Evolutionary conservation across 1,139 yeast genomes (phyloP), one percentile per base, ranked within the genome.

Genomic region (Sugiyamaella neomexicana): DNA sequence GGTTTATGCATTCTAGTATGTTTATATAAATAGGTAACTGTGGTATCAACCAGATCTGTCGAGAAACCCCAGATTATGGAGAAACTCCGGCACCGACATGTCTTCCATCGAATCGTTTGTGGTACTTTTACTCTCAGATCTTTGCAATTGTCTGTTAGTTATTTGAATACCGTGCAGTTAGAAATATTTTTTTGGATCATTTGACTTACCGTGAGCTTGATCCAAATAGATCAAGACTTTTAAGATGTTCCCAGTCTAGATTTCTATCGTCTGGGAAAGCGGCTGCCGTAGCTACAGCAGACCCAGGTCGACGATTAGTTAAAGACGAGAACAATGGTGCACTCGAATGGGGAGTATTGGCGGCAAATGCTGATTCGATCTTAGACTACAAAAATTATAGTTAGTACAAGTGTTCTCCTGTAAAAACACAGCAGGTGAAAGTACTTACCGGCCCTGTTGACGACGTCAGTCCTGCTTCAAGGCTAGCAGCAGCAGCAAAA

Each of bases 71-170:
- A 56, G 36, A 39, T 56, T 56, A 41, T 56, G 57, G 8, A 56
- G 55, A 23, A 56, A 56, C 25, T 56, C 59, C 5, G 59, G 59
- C 9, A 56, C 54, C 25, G 52, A 42, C 50, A 50, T 50, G 38
- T 42, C 45, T 37, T 27, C 44, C 32, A 41, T 41, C 7, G 46
- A 23, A 20, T 27, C 44, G 10, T 16, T 41, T n/a, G 36, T n/a
- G 8, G 27, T 32, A 23, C 20, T 36, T 16, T 37, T 38, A 15
- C 27, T 37, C 2, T 32, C 43, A 10, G 31, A 38, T n/a, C 50
- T 46, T 15, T 36, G 17, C n/a, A 25, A 27, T 39, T 38, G 44
- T 38, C 38, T 38, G 50, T 25, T 17, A 23, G 42, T 15, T 16
- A 16, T 8, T 9, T 38, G 42, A 20, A 20, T 20, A 5, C 25